Conservation (phyloP, 1,284 basidiomycete genomes). For the Ustilago vetiveriae region DNA sequence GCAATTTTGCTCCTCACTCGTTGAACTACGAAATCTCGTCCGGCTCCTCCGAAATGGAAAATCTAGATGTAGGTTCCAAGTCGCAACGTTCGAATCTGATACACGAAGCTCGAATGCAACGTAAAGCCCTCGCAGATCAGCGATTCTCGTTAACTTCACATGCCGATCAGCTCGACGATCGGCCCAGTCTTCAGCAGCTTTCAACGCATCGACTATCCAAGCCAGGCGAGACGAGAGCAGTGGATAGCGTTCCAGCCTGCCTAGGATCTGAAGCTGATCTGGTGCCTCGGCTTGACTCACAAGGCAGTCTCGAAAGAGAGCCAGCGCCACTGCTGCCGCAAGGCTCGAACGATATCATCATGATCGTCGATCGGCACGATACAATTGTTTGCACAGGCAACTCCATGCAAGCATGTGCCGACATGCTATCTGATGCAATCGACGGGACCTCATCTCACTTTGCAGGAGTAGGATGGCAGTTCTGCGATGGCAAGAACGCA, state of each 20-base stretch:
- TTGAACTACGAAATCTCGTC: no score
- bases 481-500: background rate
- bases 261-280: background rate
- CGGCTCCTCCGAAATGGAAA: no score
- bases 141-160: constrained; percentile 2
- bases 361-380: constrained; percentile 8
- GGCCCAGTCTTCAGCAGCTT: constrained; percentile 4
- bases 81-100: no score
- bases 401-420: constrained; percentile 6
- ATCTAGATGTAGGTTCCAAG: no score
- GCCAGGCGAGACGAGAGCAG: no score
- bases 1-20: no score
- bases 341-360: background rate
- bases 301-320: background rate
- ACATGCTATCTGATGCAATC: background rate
- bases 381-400: constrained; percentile 1
- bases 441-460: background rate
- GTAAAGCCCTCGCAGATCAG: constrained; percentile 10
- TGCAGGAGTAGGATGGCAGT: background rate
- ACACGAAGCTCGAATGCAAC: no score
- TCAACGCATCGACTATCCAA: no score
- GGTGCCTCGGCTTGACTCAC: background rate
- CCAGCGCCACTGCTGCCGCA: background rate
- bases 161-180: constrained; percentile 1
- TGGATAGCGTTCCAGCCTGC: no score